Conservation (phyloP, 306 rosid species). For the Macrotyloma uniflorum region DNA sequence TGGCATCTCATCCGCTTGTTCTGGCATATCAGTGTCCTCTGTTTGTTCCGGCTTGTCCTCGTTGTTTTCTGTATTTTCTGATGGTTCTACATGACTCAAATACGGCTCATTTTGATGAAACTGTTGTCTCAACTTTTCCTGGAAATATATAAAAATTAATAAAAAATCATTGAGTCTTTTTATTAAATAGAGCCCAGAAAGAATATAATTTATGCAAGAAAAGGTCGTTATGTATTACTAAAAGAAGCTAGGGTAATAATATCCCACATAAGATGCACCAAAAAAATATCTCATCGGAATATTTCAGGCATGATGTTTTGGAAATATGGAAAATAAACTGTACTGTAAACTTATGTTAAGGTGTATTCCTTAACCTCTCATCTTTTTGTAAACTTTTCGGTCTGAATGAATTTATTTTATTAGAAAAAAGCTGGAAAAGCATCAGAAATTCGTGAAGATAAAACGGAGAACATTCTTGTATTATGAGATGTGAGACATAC, state of each 20-base stretch:
- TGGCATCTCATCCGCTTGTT: slow-evolving; percentile 28
- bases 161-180: background rate
- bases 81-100: slow-evolving; percentile 28
- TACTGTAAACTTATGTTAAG: no score
- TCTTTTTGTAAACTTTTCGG: no score
- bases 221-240: background rate
- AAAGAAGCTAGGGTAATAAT: slow-evolving; percentile 5
- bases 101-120: slow-evolving; percentile 44
- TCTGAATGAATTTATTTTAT: background rate
- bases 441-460: background rate
- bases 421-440: background rate
- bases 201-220: background rate
- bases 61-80: slow-evolving; percentile 1
- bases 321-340: background rate
- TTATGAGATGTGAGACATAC: slow-evolving; percentile 47
- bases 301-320: background rate
- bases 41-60: background rate
- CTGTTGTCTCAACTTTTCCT: slow-evolving; percentile 50
- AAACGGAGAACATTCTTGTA: background rate
- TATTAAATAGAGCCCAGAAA: background rate
- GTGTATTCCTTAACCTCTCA: no score
- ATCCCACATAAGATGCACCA: background rate
- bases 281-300: background rate
- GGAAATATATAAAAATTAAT: slow-evolving; percentile 1
- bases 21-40: slow-evolving; percentile 36